phyloP scores from a whole-genome alignment of 2,329 filamentous ascomycete genomes.

The Aureobasidium pullulans region DNA sequence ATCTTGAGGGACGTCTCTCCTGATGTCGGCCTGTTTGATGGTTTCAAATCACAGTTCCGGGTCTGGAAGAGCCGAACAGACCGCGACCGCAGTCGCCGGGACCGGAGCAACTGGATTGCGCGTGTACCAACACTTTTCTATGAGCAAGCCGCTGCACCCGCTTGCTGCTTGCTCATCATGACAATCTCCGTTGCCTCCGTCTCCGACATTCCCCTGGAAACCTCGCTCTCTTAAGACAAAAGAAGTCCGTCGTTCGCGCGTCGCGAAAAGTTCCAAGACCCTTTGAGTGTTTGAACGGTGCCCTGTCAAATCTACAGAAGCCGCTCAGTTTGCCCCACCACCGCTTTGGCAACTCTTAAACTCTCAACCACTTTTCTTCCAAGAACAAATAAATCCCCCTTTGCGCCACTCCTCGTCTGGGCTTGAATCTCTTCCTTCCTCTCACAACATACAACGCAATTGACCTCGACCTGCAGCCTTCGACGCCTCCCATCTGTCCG shows the following conservation, averaged over 20 bases:
- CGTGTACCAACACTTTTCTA: neutral
- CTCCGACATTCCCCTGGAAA: neutral
- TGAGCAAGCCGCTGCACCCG: constrained; percentile 3
- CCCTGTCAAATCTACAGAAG: neutral
- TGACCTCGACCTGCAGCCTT: neutral
- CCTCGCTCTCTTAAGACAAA: neutral
- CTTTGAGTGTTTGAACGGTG: neutral
- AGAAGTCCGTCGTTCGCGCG: neutral
- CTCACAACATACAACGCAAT: neutral
- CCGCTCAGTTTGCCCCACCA: constrained; percentile 2
- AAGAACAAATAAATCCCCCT: constrained; percentile 1
- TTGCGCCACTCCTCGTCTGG: neutral
- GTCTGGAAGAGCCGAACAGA: constrained; percentile 7
- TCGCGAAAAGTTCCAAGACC: neutral
- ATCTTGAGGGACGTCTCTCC: neutral
- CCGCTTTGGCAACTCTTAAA: neutral
- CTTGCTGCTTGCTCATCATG: constrained; percentile 10
- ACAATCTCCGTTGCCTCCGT: constrained; percentile 10
- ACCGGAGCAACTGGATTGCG: neutral
- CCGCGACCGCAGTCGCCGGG: neutral
- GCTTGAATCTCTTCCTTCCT: neutral
- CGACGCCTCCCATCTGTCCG: constrained; percentile 9
- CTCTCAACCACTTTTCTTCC: constrained; percentile 6
- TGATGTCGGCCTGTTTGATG: neutral
- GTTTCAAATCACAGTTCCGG: neutral